Base-by-base conservation (phyloP, 768 basidiomycete species). In the Lactifluus rugatus region DNA sequence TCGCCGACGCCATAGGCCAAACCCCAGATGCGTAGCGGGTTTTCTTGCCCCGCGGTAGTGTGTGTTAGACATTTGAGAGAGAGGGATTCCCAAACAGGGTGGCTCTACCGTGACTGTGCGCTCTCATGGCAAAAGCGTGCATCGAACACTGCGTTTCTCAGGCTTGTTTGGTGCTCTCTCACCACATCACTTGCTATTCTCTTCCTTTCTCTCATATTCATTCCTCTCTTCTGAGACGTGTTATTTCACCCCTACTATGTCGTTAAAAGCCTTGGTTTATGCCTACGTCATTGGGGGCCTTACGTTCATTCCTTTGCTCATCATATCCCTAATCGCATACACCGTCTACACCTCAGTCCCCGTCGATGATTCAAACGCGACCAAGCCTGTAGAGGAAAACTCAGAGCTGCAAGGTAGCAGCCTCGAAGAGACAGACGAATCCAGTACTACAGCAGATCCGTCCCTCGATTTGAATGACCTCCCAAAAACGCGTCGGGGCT, bases 221-320 rank as follows among this genome's bases (percentile, higher is more conserved):
- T 53, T 14, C n/a, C n/a, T 21, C 21, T 26, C 17, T 3, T 8
- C 6, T 42, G 16, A 44, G 53, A 58, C 31, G 55, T 52, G 49
- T 26, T 49, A 31, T 56, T 54, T 62, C 54, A 31, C 42, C 47
- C 32, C 58, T 37, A 32, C 62, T 67, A 89, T 90, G 88, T 79
- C 78, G 56, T 67, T 89, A 64, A 84, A 78, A 67, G 80, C 85
- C 2, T 71, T 93, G 51, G 64, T 91, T 61, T 84, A 94, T 68
- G 87, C 87, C 34, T 96, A 96, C 71, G 72, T 96, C 59, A 75
- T 96, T 45, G 94, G 94, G 54, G 94, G 93, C 45, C 60, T 96
- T 62, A 95, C 94, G 2, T 88, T 95, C 70, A 74, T 96, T 56
- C 94, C 94, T 19, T 78, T 96, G 47, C 68, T 88, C 64, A 63